Conservation (phyloP, 495 filamentous ascomycete genomes). For the Penicillium verhagenii region DNA sequence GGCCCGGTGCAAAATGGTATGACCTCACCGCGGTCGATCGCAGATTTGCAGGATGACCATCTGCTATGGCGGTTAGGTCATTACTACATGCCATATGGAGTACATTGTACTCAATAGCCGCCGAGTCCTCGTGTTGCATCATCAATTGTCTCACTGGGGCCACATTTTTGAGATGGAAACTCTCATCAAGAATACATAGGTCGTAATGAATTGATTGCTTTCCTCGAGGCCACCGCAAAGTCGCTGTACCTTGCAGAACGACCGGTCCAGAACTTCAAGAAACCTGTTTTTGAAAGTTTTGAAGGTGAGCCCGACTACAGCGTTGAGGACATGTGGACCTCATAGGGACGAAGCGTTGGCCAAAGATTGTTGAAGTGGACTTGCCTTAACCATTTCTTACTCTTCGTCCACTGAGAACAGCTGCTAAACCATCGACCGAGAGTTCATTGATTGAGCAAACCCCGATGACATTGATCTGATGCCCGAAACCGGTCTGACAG, state of each 20-base stretch:
- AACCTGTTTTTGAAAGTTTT: not conserved
- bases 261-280: not conserved
- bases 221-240: not conserved
- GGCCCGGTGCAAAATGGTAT: not conserved
- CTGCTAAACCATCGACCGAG: not conserved
- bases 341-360: not conserved
- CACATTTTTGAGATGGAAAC: not conserved
- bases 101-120: not conserved
- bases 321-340: not conserved
- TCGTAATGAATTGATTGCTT: not conserved
- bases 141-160: not conserved
- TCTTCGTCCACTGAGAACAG: not conserved
- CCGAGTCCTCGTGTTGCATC: not conserved
- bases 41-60: not conserved
- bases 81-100: not conserved
- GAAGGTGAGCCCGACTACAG: not conserved
- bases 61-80: not conserved
- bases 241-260: not conserved
- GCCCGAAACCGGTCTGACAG: not conserved
- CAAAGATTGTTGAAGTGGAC: not conserved
- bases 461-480: not conserved
- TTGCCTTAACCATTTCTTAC: not conserved
- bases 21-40: not conserved
- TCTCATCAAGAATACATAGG: not conserved
- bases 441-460: not conserved